Base-by-base conservation (phyloP, 2,329 filamentous ascomycete genomes). In the Rhynchosporium agropyri region DNA sequence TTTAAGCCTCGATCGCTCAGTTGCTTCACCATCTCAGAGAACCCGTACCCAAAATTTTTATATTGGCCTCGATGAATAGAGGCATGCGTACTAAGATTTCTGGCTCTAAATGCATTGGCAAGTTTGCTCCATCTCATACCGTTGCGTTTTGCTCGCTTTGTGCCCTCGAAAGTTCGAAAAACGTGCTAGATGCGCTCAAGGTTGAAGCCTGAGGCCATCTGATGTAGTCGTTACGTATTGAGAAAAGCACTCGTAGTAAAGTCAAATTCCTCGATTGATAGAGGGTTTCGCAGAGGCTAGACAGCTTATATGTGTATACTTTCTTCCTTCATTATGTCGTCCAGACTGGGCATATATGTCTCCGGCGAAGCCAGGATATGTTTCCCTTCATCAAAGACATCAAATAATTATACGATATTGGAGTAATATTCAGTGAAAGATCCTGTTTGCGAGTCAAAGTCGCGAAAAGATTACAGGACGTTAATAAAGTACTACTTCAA, bases 11-110 rank as follows among this genome's bases (percentile, higher is more conserved):
- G 40, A 13, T 43, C 10, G 29, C 20, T 29, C 13, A 36, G 13
- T 29, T 10, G 12, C 48, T 9, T 9, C 15, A n/a, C 4, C 33
- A 13, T 29, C 51, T 42, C 28, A 4, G 9, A 12, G 28, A 54
- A n/a, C n/a, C 9, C 13, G 20, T 2, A 10, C 26, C 20, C 12
- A 20, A 54, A 3, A 20, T 20, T 6, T 28, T 28, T 20, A 42
- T 40, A 33, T 54, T 42, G 20, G 29, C 38, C 51, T 33, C 28
- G 20, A 54, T 54, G 51, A 54, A 54, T 33, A 54, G 36, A 54
- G 51, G 51, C 12, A 36, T 54, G 20, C 51, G 51, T 10, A 40
- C 51, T 54, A 40, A 20, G 36, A 54, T 33, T 54, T 15, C 36
- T 29, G 51, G 40, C 40, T 28, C 20, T 33, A 54, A 42, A 10